phyloP scores from a whole-genome alignment of 2,329 filamentous ascomycete species.

The Herpotrichia juniperi region DNA sequence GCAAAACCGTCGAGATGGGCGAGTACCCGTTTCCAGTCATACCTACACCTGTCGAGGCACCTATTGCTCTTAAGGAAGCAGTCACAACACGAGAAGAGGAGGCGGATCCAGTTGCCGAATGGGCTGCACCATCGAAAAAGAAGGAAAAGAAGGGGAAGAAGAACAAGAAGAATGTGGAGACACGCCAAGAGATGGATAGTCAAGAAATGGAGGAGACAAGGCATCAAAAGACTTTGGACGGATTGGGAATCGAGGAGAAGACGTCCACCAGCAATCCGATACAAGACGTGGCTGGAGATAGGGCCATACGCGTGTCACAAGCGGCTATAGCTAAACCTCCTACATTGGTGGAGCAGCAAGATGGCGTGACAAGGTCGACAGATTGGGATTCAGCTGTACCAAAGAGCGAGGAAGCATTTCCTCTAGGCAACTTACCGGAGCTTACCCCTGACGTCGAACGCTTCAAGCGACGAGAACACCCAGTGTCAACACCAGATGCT shows the following conservation, averaged over 20 bases:
- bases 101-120: conserved; percentile 23
- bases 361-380: not conserved
- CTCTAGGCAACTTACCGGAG: conserved; percentile 10
- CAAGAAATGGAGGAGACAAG: conserved; percentile 15
- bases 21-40: conserved; percentile 39
- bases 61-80: conserved; percentile 22
- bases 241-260: conserved; percentile 5
- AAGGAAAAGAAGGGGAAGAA: conserved; percentile 50
- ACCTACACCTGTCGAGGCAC: conserved; percentile 8
- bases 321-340: conserved; percentile 20
- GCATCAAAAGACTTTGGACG: conserved; percentile 10
- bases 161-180: conserved; percentile 32
- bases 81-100: conserved; percentile 19
- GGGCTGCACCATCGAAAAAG: conserved; percentile 48
- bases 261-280: conserved; percentile 1
- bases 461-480: conserved; percentile 41
- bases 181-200: conserved; percentile 1
- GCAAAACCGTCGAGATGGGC: conserved; percentile 13
- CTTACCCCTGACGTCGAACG: conserved; percentile 21
- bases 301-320: conserved; percentile 18
- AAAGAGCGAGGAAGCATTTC: conserved; percentile 1
- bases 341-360: not conserved
- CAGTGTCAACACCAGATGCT: conserved; percentile 36
- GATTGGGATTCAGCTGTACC: not conserved
- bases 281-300: conserved; percentile 11